phyloP scores from a whole-genome alignment of 352 stramenopile species.

The Globisporangium orthogonon region DNA sequence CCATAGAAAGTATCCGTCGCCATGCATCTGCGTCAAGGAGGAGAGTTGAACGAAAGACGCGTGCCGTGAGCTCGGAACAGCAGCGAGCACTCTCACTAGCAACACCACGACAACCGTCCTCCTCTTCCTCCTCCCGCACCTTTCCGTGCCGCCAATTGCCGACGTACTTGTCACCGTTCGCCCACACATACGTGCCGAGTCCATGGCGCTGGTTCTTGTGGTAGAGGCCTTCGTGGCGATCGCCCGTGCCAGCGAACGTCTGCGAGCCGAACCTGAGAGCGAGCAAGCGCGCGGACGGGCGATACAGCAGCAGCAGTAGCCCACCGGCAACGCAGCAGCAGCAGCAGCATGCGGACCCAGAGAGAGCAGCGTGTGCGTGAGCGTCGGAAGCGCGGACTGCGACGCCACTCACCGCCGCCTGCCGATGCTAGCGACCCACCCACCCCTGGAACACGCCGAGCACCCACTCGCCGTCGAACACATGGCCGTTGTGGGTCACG shows the following conservation, averaged over 20 bases:
- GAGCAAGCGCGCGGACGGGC: neutral
- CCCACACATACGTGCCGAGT: constrained; percentile 81
- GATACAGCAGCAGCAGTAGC: neutral
- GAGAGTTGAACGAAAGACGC: neutral
- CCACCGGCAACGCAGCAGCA: constrained; percentile 1
- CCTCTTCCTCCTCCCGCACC: constrained; percentile 19
- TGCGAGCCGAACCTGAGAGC: constrained; percentile 72
- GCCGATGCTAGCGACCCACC: constrained; percentile 3
- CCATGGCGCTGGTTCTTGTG: constrained; percentile 81
- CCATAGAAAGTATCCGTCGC: constrained; percentile 63
- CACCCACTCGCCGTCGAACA: constrained; percentile 80
- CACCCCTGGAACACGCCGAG: constrained; percentile 83
- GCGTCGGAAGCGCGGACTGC: neutral
- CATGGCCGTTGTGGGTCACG: constrained; percentile 42
- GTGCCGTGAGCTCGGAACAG: neutral
- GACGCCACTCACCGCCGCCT: neutral
- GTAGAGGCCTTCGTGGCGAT: constrained; percentile 87
- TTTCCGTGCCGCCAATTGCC: constrained; percentile 78
- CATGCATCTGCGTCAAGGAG: constrained; percentile 50
- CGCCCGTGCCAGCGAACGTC: constrained; percentile 68
- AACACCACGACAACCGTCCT: neutral
- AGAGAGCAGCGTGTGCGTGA: constrained; percentile 3
- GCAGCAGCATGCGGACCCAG: neutral
- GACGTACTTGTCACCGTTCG: constrained; percentile 88
- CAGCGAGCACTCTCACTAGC: neutral